phyloP scores from a whole-genome alignment of 495 filamentous ascomycete species.

The Aspergillus indologenus region DNA sequence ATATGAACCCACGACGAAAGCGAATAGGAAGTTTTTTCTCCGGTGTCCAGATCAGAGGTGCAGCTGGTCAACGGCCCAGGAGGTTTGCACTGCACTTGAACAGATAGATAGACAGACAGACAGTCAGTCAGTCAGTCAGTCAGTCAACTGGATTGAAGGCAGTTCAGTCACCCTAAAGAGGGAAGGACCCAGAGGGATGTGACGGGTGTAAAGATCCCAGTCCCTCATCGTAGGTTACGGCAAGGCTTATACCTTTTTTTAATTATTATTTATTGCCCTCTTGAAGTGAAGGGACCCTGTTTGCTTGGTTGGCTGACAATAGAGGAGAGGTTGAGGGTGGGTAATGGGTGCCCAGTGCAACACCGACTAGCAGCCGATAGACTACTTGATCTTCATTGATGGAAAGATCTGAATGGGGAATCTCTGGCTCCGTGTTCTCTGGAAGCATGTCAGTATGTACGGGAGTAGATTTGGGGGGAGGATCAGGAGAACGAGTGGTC shows the following conservation, averaged over 20 bases:
- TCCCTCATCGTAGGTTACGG: constrained; percentile 19
- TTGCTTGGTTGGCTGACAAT: constrained; percentile 10
- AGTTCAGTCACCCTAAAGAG: background rate
- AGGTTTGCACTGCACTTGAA: background rate
- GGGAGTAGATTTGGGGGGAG: constrained; percentile 5
- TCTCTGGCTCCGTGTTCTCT: constrained; percentile 5
- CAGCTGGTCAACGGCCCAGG: constrained; percentile 2
- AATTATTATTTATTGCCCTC: background rate
- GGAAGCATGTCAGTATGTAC: constrained; percentile 14
- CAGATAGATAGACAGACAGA: background rate
- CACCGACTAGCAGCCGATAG: constrained; percentile 41
- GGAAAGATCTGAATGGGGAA: constrained; percentile 32
- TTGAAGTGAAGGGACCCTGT: constrained; percentile 12
- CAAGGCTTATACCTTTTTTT: constrained; percentile 29
- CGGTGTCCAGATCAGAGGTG: background rate
- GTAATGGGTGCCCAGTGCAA: constrained; percentile 40
- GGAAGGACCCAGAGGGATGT: background rate
- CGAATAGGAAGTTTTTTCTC: constrained; percentile 2
- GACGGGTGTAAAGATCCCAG: constrained; percentile 1
- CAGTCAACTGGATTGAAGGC: background rate
- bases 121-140: background rate
- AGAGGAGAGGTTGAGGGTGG: constrained; percentile 21
- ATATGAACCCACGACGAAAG: background rate
- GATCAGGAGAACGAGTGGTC: constrained; percentile 21
- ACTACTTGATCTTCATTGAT: constrained; percentile 39